Base-by-base conservation (phyloP, 1,284 basidiomycete species). In the Naganishia cerealis region DNA sequence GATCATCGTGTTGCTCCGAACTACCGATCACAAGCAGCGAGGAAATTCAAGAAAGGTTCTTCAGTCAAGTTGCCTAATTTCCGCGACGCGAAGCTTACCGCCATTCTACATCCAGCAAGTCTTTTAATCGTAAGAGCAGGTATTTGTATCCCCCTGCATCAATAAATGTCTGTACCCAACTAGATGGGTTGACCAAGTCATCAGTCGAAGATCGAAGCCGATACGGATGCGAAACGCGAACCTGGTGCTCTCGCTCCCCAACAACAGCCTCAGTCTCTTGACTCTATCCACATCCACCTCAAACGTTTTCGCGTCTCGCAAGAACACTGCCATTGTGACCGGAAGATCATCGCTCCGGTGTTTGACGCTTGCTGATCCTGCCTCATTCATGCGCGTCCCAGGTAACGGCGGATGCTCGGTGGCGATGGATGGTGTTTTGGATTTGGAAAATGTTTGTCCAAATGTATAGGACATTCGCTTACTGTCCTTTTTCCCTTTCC, bases 1-100 rank as follows among this genome's bases (percentile, higher is more conserved):
- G 88, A 77, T 99, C 96, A 76, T 97, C 95, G 74, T 96, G 94
- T 77, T 97, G 94, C 78, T 99, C 95, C 79, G 98, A 95, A 71
- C 94, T 93, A 73, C 3, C 29, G 33, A 21, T 10, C n/a, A 29
- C 29, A 43, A 3, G 52, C 26, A 13, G 16, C 43, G 15, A 12
- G 6, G n/a, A 24, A 10, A 12, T 56, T 16, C 26, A 56, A 56
- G 26, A 18, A n/a, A 40, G 33, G 29, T 33, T 33, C n/a, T 29
- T 42, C 48, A 53, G 29, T 53, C 38, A 54, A 7, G 15, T 2
- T 24, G 38, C 48, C 29, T 29, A 6, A 10, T 18, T 36, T 4
- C 16, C 7, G 5, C 15, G 3, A 21, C 16, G 8, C 5, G 6
- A 4, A 7, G 79, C 86, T 73, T 72, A 92, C 91, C 94, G 87